A percentile compares a stretch with the other conserved stretches of the same genome.
Evolutionary conservation across 148 eudicot species (phyloP).

Genomic region (Chenopodium quinoa): DNA sequence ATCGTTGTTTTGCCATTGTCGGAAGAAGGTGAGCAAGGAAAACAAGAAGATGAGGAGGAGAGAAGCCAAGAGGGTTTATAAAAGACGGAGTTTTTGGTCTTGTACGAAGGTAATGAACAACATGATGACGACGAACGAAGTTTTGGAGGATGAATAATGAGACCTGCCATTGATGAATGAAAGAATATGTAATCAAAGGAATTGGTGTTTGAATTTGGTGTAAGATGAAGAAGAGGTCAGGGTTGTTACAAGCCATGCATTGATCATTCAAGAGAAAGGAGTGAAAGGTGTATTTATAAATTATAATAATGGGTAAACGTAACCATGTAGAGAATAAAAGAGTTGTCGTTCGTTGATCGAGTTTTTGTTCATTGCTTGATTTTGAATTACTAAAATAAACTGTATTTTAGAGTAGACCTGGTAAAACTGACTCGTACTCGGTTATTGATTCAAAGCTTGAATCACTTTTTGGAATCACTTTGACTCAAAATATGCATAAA

Average conservation of each 20-base stretch:
- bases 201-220: background rate
- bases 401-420: too few relatives aligned
- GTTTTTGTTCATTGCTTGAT: too few relatives aligned
- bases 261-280: background rate
- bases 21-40: constrained; percentile 43
- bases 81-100: background rate
- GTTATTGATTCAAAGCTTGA: too few relatives aligned
- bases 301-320: background rate
- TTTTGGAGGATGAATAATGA: background rate
- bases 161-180: background rate
- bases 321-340: too few relatives aligned
- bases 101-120: constrained; percentile 16
- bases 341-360: too few relatives aligned
- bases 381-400: too few relatives aligned
- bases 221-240: background rate
- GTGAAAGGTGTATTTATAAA: background rate
- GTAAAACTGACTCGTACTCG: too few relatives aligned
- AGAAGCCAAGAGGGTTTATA: constrained; percentile 2
- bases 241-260: background rate
- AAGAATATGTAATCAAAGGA: background rate
- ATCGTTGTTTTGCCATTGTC: constrained; percentile 48
- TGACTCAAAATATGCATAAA: too few relatives aligned
- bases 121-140: constrained; percentile 32
- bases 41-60: constrained; percentile 4
- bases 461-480: too few relatives aligned